Percentiles rank a stretch among this genome's conserved stretches.
Conservation (phyloP, 208 protist genomes). For the Trypanosoma platydactyli region DNA sequence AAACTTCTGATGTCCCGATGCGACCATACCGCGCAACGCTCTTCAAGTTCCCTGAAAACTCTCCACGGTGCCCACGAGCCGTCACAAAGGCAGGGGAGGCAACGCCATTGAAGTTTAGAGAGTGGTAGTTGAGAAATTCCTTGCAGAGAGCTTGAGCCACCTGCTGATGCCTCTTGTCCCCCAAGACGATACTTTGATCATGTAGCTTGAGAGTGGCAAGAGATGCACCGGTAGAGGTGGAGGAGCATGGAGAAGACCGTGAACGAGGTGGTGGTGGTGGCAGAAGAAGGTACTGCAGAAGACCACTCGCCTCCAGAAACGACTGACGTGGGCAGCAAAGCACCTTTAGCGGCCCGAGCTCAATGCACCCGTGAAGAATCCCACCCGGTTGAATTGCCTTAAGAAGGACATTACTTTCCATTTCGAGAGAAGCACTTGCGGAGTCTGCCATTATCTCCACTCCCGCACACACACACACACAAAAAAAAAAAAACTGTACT, state of each 20-base stretch:
- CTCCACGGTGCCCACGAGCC: slow-evolving; percentile 51
- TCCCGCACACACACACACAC: no score
- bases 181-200: slow-evolving; percentile 4
- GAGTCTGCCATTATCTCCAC: slow-evolving; percentile 8
- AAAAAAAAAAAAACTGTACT: no score
- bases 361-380: slow-evolving; percentile 31
- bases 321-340: slow-evolving; percentile 56
- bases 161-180: slow-evolving; percentile 13
- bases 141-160: slow-evolving; percentile 20
- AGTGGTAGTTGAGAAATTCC: slow-evolving; percentile 63
- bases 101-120: slow-evolving; percentile 54
- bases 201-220: not conserved
- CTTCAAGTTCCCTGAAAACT: slow-evolving; percentile 60
- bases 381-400: slow-evolving; percentile 48
- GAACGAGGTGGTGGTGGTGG: no score
- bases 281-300: slow-evolving; percentile 33
- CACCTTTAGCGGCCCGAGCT: slow-evolving; percentile 39
- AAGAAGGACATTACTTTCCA: slow-evolving; percentile 46
- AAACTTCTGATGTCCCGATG: slow-evolving; percentile 36
- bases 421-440: slow-evolving; percentile 30
- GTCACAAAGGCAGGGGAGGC: slow-evolving; percentile 60
- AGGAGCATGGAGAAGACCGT: not conserved
- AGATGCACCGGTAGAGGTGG: not conserved
- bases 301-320: slow-evolving; percentile 30
- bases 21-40: slow-evolving; percentile 49